phyloP scores from a whole-genome alignment of 2,329 filamentous ascomycete species.

The Harringtonia lauricola region DNA sequence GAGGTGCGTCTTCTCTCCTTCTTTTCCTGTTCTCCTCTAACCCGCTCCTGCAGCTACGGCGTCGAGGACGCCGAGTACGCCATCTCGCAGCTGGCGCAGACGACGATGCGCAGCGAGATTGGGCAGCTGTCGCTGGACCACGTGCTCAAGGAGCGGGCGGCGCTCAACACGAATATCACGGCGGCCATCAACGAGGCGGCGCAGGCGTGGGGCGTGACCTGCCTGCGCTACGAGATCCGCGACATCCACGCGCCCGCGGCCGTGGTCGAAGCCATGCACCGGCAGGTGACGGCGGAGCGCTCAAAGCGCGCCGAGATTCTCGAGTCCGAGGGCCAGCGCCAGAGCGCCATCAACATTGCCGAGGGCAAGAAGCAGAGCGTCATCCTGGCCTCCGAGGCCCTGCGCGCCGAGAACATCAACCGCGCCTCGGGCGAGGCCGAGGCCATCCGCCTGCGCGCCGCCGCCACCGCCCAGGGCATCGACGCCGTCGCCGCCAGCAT shows the following conservation, averaged over 20 bases:
- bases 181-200: slow-evolving; percentile 96
- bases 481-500: slow-evolving; percentile 75
- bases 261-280: slow-evolving; percentile 96
- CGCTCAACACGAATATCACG: slow-evolving; percentile 97
- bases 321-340: slow-evolving; percentile 91
- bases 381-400: slow-evolving; percentile 86
- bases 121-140: slow-evolving; percentile 94
- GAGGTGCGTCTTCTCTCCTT: slow-evolving; percentile 40
- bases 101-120: slow-evolving; percentile 97
- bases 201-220: slow-evolving; percentile 92
- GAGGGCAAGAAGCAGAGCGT: slow-evolving; percentile 96
- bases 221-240: slow-evolving; percentile 92
- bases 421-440: slow-evolving; percentile 85
- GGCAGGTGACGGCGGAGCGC: slow-evolving; percentile 92
- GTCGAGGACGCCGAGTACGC: slow-evolving; percentile 98
- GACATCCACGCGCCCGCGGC: slow-evolving; percentile 93
- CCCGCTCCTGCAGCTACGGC: slow-evolving; percentile 57
- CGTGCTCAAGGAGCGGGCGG: slow-evolving; percentile 91
- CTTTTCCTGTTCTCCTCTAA: neutral
- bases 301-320: slow-evolving; percentile 97
- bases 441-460: slow-evolving; percentile 75
- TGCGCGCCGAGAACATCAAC: slow-evolving; percentile 88
- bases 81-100: slow-evolving; percentile 95
- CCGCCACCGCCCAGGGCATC: slow-evolving; percentile 79
- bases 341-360: slow-evolving; percentile 97